Evolutionary conservation across 1,284 basidiomycete species (phyloP), one percentile per base, ranked within the genome.

Genomic region (Microbotryum intermedium): DNA sequence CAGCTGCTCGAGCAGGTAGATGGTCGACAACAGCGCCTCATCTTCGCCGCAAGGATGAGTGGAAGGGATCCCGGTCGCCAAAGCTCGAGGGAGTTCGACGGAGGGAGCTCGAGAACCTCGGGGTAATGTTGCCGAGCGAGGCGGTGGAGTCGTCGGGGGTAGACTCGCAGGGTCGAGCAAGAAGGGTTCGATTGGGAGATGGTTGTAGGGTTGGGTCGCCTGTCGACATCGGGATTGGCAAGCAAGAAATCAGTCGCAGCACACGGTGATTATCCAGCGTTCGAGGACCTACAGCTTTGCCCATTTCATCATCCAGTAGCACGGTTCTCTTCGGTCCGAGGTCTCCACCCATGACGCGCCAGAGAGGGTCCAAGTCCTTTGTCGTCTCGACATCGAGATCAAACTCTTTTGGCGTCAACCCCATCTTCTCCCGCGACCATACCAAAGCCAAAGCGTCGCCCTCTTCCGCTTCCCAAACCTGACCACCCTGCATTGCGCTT

Each of bases 201-300:
- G 60, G 6, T 57, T 58, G 48, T 55, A 52, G 16, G 65, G 62
- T 54, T 67, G 65, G 20, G 59, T 57, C 4, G 62, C 58, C 65
- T 66, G 50, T 45, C 13, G 11, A 39, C 23, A 4, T 28, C 21
- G 44, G 2, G 7, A 28, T n/a, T 11, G 42, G 20, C 9, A 21
- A 50, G 26, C 23, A 39, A 39, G 3, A 18, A 16, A 11, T 39
- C 34, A 39, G 10, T 39, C 13, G 34, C 34, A 4, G 34, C 34
- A 39, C 9, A 11, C 4, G 1, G 11, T 34, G 13, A 18, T 39
- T 16, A 16, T 39, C 34, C 11, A n/a, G n/a, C n/a, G n/a, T 16
- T 18, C 1, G 25, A 13, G 3, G 1, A 53, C 62, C 30, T n/a
- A 66, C 65, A 9, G 55, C 62, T 30, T 64, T 62, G 42, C 50